Percentiles rank a stretch among this genome's conserved stretches.
phyloP scores from a whole-genome alignment of 129 eudicot species.

The Flaveria ramosissima region DNA sequence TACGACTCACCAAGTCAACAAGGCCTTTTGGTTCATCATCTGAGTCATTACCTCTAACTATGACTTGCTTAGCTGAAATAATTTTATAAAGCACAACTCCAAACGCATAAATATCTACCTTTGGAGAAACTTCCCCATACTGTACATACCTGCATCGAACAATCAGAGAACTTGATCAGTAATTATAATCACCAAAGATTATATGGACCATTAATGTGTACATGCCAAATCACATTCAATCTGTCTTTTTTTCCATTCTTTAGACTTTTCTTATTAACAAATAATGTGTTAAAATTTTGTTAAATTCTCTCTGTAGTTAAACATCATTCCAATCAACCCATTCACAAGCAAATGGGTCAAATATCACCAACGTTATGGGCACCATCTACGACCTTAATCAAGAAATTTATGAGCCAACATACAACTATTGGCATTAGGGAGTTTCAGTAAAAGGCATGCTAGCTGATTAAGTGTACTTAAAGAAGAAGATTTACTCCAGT shows the following conservation, averaged over 20 bases:
- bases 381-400: too few relatives aligned
- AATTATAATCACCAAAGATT: not conserved
- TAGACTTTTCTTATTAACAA: not conserved
- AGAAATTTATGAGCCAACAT: too few relatives aligned
- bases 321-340: too few relatives aligned
- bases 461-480: slow-evolving; percentile 7
- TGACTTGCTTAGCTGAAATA: slow-evolving; percentile 84
- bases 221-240: too few relatives aligned
- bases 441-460: not conserved
- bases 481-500: not conserved
- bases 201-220: not conserved
- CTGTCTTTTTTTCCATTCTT: not conserved
- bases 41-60: too few relatives aligned
- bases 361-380: too few relatives aligned
- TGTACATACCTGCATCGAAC: slow-evolving; percentile 65
- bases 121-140: slow-evolving; percentile 74
- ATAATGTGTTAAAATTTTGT: not conserved
- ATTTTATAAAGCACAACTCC: slow-evolving; percentile 91
- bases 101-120: slow-evolving; percentile 88
- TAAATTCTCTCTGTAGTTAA: not conserved
- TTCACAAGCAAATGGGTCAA: too few relatives aligned
- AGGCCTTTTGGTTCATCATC: too few relatives aligned
- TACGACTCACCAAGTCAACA: too few relatives aligned
- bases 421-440: not conserved
- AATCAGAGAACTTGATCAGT: not conserved